phyloP scores from a whole-genome alignment of 2,329 filamentous ascomycete species.

The Fusarium sp. region DNA sequence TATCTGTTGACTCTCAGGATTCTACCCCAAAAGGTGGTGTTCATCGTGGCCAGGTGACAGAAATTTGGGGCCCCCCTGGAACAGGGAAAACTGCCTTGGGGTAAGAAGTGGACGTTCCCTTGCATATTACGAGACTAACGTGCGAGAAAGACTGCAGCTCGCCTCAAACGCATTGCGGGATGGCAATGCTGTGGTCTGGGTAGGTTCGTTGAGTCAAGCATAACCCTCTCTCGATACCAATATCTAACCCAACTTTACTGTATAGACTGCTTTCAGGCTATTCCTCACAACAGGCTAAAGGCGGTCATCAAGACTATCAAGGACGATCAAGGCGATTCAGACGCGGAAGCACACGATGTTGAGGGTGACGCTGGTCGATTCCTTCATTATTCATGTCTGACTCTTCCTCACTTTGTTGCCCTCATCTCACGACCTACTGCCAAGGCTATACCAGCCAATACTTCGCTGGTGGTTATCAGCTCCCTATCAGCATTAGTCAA shows the following conservation, averaged over 20 bases:
- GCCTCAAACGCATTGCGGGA: slow-evolving; percentile 71
- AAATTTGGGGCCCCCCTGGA: slow-evolving; percentile 89
- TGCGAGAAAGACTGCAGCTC: slow-evolving; percentile 74
- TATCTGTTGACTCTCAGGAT: slow-evolving; percentile 22
- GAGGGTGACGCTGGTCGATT: slow-evolving; percentile 51
- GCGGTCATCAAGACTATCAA: slow-evolving; percentile 40
- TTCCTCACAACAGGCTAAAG: slow-evolving; percentile 46
- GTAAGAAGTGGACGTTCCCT: slow-evolving; percentile 60
- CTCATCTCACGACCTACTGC: slow-evolving; percentile 76
- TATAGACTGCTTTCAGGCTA: slow-evolving; percentile 62
- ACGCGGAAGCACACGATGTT: slow-evolving; percentile 15
- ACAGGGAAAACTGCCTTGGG: slow-evolving; percentile 86
- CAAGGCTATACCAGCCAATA: slow-evolving; percentile 70
- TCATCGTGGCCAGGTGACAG: slow-evolving; percentile 81
- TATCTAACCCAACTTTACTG: slow-evolving; percentile 14
- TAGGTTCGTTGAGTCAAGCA: slow-evolving; percentile 70
- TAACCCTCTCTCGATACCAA: neutral
- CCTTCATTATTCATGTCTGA: slow-evolving; percentile 65
- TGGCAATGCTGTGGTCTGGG: slow-evolving; percentile 79
- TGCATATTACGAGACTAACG: slow-evolving; percentile 21
- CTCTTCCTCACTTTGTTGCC: slow-evolving; percentile 79
- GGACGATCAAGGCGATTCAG: slow-evolving; percentile 5
- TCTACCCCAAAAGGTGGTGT: slow-evolving; percentile 65
- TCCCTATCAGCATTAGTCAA: slow-evolving; percentile 82
- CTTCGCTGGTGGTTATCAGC: slow-evolving; percentile 81